A percentile compares a stretch with the other conserved stretches of the same genome.
phyloP scores from a whole-genome alignment of 768 basidiomycete genomes.

The Filobasidium wieringae region DNA sequence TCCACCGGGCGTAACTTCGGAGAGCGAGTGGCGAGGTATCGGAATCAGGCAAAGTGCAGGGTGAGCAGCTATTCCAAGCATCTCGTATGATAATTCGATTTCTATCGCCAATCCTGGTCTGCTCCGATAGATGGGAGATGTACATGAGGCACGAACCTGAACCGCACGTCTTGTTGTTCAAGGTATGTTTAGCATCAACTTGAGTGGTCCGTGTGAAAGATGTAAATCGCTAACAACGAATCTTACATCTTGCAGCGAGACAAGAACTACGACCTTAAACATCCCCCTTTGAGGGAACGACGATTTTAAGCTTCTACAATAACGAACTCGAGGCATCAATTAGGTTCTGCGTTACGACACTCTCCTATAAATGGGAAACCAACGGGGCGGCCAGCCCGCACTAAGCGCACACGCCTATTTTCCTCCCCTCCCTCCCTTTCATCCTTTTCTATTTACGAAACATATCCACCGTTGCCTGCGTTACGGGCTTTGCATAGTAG shows the following conservation, averaged over 20 bases:
- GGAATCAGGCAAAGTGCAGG: conserved; percentile 17
- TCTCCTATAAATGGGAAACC: too few species aligned
- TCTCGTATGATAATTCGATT: background rate
- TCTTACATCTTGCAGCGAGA: conserved; percentile 3
- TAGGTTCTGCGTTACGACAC: too few species aligned
- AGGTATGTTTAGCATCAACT: too few species aligned
- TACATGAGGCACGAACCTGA: conserved; percentile 18
- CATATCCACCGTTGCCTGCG: too few species aligned
- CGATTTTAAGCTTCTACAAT: too few species aligned
- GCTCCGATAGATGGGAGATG: conserved; percentile 14
- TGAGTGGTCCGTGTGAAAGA: background rate
- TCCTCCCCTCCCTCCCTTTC: too few species aligned
- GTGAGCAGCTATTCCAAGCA: background rate
- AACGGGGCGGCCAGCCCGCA: too few species aligned
- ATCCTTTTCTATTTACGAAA: too few species aligned
- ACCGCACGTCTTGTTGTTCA: conserved; percentile 16
- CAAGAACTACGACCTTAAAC: conserved; percentile 17
- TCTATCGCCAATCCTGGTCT: too few species aligned
- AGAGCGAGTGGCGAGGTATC: conserved; percentile 16
- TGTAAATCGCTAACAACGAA: background rate
- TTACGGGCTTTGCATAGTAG: too few species aligned
- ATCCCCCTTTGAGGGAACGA: conserved; percentile 15
- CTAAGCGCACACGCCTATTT: too few species aligned
- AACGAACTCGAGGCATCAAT: too few species aligned
- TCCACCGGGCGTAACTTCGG: conserved; percentile 13